Base-by-base conservation (phyloP, 2,329 filamentous ascomycete species). In the Aspergillus terreus region DNA sequence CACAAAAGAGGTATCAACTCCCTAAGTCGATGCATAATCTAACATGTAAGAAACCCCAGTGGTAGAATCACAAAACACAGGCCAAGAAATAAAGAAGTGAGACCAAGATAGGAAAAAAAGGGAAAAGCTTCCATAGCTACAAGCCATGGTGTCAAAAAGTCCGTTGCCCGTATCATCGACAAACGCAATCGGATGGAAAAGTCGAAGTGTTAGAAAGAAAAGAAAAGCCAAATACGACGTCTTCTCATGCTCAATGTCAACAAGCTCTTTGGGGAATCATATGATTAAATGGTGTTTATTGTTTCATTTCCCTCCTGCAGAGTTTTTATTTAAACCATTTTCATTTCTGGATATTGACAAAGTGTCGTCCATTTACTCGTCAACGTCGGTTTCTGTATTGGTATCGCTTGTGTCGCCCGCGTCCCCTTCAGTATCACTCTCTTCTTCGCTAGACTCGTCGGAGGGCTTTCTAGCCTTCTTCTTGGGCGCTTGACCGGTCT, bases 311-410 rank as follows among this genome's bases (percentile, higher is more conserved):
- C 35, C 15, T 38, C 15, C n/a, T 38, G 35, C 6, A 38, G 6
- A 7, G 14, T 38, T 44, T 44, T 17, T 25, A 43, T 44, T 19
- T 42, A 46, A 46, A 43, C 36, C 40, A 17, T n/a, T 38, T 38
- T n/a, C 7, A 38, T 38, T 17, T 38, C 15, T 38, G 35, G 27
- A 30, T 30, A 30, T 30, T 30, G 27, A 30, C 27, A 30, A 38
- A 10, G 7, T 42, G 15, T 14, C 40, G 12, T 12, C 40, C 19
- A 19, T 61, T 65, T 68, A 77, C 63, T 87, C 85, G 54, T 95
- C 90, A 14, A 86, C 90, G 57, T 89, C 87, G 57, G 90, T 95
- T 76, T 95, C 90, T 19, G 80, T 82, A 61, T 83, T 76, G 27
- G 80, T 83, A 63, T 81, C 80, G 58, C 79, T 82, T 42, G 73